Base-by-base conservation (phyloP, 208 protist species). In the Perkinsela sp. region DNA sequence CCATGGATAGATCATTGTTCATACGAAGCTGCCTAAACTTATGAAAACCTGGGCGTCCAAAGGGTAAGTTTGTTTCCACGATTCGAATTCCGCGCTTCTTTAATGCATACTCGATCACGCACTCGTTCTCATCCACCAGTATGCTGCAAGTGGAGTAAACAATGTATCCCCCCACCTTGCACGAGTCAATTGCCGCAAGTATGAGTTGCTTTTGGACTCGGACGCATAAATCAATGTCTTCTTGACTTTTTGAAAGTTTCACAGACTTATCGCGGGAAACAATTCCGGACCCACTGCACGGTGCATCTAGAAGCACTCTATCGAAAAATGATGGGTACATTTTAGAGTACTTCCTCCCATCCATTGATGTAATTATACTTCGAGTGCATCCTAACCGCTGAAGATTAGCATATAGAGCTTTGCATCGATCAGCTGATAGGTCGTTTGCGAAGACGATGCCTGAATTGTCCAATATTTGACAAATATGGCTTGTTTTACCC, bases 81-180 rank as follows among this genome's bases (percentile, higher is more conserved):
- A 98, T 76, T 71, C 94, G 82, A 31, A 96, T 87, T 29, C 85
- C 70, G 29, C 95, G 81, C 31, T 94, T 88, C 48, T 71, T 75
- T 1, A 99, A 74, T 1, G 89, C 94, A 72, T 98, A 98, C 75
- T 98, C 88, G 1, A 99, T 83, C 28, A 98, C 89, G 16, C 82
- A 86, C 78, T 99, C 96, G 76, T 99, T 97, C 78, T 99, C 96
- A 75, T 98, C 93, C 0, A 96, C 82, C 30, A 92, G 77, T 69
- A 98, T 83, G 13, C 80, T 87, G 72, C 96, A 99, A 32, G 96
- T 99, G 0, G 94, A 98, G 77, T 99, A 99, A 1, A 97, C 93
- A 28, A 99, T 78, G 71, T 88, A 88, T 31, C 95, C 95, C 32
- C 94, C 95, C 0, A 88, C 88, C 73, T 95, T 83, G 66, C 92